Base-by-base conservation (phyloP, 176 grass and related monocot species). In the Oryza punctata region DNA sequence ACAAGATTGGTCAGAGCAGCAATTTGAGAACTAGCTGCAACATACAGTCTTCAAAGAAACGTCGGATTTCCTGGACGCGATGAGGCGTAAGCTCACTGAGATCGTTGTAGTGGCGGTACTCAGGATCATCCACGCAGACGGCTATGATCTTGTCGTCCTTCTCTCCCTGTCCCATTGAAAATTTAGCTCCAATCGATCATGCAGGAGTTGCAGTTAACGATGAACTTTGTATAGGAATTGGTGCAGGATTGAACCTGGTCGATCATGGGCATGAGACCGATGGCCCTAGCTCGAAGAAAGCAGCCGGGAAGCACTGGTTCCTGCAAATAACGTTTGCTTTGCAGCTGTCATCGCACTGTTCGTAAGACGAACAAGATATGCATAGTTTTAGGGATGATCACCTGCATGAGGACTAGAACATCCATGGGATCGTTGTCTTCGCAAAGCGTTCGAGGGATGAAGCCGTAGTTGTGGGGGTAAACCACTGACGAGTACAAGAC, bases 181-280 rank as follows among this genome's bases (percentile, higher is more conserved):
- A 15, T 9, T 54, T 19, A 0, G 8, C 16, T 18, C 26, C 0
- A 52, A 21, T 12, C 27, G 45, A 14, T 64, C 76, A 63, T 54
- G 45, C 54, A 44, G 7, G 33, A 35, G 7, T 80, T 44, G 18
- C 26, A 73, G 52, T 54, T 8, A 23, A 50, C 43, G 49, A 27
- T 9, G 50, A 38, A 70, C 18, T 25, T 12, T 12, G 10, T 61
- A 3, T 15, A 5, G 12, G 25, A 57, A 21, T 21, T 0, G 21
- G 11, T 54, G 28, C 19, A 30, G 28, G 4, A 77, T 18, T 60
- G 46, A 47, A 47, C 94, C 88, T 96, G 91, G 61, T 96, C 91
- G 43, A 93, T 93, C 91, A 96, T 87, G 76, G 94, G 90, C 93
- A 93, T 93, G 54, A 96, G 90, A 11, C 94, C 88, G 44, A 96